Evolutionary conservation across 1,139 yeast genomes (phyloP).

Genomic region (Debaryomyces udenii): DNA sequence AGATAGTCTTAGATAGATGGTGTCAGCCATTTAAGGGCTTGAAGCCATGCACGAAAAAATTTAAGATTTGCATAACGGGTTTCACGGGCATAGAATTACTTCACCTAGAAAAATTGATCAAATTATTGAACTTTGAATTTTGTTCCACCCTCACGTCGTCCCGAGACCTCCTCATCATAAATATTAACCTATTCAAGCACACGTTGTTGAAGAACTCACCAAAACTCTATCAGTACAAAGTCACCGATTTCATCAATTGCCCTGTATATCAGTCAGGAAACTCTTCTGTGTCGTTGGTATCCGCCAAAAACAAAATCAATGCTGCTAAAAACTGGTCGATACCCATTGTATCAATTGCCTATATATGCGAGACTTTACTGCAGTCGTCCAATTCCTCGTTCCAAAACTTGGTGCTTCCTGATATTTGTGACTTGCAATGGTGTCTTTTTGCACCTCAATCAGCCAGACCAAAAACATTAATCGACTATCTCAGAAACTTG

Average conservation of each 20-base stretch:
- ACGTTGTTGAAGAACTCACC: slow-evolving; percentile 43
- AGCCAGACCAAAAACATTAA: slow-evolving; percentile 29
- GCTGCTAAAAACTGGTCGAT: slow-evolving; percentile 61
- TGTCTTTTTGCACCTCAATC: slow-evolving; percentile 52
- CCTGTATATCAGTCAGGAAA: slow-evolving; percentile 35
- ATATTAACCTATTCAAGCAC: slow-evolving; percentile 52
- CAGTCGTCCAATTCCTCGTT: slow-evolving; percentile 19
- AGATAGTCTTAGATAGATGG: slow-evolving; percentile 69
- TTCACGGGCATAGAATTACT: slow-evolving; percentile 80
- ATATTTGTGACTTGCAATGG: slow-evolving; percentile 48
- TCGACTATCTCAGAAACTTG: slow-evolving; percentile 34
- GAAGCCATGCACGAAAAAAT: slow-evolving; percentile 31
- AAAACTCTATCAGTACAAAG: slow-evolving; percentile 38
- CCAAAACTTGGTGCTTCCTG: slow-evolving; percentile 29
- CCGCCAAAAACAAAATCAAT: slow-evolving; percentile 54
- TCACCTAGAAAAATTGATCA: slow-evolving; percentile 69
- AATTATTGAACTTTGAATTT: slow-evolving; percentile 52
- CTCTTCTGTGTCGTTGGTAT: slow-evolving; percentile 38
- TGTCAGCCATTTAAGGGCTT: slow-evolving; percentile 57
- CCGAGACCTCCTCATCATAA: slow-evolving; percentile 66
- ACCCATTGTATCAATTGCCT: slow-evolving; percentile 59
- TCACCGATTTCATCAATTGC: slow-evolving; percentile 37
- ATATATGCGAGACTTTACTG: slow-evolving; percentile 48
- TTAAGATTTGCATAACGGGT: slow-evolving; percentile 72
- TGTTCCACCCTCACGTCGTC: slow-evolving; percentile 54